Base-by-base conservation (phyloP, 2,329 filamentous ascomycete genomes). In the Parascedosporium putredinis region DNA sequence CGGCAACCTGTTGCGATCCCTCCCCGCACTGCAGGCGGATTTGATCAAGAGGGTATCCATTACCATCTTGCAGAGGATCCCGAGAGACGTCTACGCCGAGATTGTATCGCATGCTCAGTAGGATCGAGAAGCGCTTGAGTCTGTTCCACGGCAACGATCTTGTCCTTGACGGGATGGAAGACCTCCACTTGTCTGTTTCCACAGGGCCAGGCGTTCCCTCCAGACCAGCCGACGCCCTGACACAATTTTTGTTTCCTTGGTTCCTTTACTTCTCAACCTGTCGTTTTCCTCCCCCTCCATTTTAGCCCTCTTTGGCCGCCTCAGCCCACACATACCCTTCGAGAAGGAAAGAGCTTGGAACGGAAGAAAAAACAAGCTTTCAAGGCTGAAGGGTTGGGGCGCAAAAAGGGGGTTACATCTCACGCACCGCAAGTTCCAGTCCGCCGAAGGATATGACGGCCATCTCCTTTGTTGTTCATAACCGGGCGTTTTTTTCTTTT, bases 1-100 rank as follows among this genome's bases (percentile, higher is more conserved):
- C 8, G 96, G 94, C 60, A 93, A 93, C 62, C 79, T 95, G 14
- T 73, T 96, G n/a, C 78, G 90, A 51, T 90, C 86, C 2, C 88
- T 96, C 58, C 90, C 90, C 5, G 79, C 85, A 4, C 73, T 96
- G 23, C 83, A 95, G 57, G 86, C 90, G 4, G 84, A 88, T 58
- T 81, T 84, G 56, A 86, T 95, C 60, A 93, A 94, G 63, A 81
- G 81, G 43, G 78, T 94, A 51, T 91, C 91, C 1, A 81, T 96
- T 57, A 83, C 84, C 48, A 85, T 96, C 59, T 85, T 95, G 51
- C 83, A 84, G 58, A 93, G 90, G 72, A 89, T 98, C 50, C 91
- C 93, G 2, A 82, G 89, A 54, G 86, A 94, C 56, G 75, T 97
- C 45, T 98, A 96, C 62, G 82, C 85, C 47, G 88, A 95, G 63